These are phyloP conservation scores for Smithsoniella earleae DNA, from an alignment of 163 green algal species.

Conservation along the genomic window DNA sequence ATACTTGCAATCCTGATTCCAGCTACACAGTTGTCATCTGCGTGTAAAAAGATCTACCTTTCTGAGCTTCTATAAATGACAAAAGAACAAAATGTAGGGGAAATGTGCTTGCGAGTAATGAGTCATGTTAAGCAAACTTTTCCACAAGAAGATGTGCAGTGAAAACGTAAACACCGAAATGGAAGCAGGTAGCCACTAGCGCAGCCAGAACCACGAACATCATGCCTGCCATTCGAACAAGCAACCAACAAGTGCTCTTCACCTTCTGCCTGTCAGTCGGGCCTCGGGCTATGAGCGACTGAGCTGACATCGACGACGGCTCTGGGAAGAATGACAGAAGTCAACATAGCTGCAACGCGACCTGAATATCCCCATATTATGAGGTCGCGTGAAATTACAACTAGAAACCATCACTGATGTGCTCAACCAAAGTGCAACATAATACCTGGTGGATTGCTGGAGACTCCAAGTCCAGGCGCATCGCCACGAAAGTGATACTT, in stretches of 20 bases:
- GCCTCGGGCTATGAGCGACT: conserved; percentile 3
- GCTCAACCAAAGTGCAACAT: too few species aligned
- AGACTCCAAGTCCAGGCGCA: not conserved
- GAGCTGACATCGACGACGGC: conserved; percentile 10
- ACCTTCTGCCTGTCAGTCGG: not conserved
- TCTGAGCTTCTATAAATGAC: too few species aligned
- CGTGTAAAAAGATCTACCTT: too few species aligned
- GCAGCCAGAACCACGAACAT: not conserved
- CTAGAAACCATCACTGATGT: too few species aligned
- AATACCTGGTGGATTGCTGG: not conserved
- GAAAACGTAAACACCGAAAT: conserved; percentile 10
- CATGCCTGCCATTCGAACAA: not conserved
- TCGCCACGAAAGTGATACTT: not conserved
- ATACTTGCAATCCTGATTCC: too few species aligned
- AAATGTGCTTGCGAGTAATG: too few species aligned
- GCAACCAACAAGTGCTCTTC: not conserved
- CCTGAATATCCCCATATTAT: too few species aligned
- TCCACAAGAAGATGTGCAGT: not conserved
- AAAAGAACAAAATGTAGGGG: too few species aligned
- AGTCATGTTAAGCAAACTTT: too few species aligned
- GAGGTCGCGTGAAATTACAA: too few species aligned
- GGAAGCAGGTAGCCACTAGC: conserved; percentile 2
- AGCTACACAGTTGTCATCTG: too few species aligned
- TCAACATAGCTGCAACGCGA: conserved; percentile 11
- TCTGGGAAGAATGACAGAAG: conserved; percentile 16